Percentiles rank a stretch among this genome's conserved stretches.
phyloP scores from a whole-genome alignment of 1,284 basidiomycete species.

The Microbotryomycetes sp. region DNA sequence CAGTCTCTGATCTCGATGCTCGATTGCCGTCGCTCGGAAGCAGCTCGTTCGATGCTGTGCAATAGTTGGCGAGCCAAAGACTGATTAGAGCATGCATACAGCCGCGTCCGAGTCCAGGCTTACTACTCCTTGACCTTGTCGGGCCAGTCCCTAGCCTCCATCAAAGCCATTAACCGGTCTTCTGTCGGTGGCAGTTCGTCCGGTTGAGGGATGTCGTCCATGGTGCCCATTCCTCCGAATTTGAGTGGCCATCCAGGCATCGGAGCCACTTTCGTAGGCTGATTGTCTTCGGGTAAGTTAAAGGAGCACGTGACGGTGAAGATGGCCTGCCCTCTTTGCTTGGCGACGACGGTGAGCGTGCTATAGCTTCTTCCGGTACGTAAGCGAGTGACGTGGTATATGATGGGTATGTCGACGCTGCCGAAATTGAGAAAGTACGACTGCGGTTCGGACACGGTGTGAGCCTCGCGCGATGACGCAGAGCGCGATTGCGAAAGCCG shows the following conservation, averaged over 20 bases:
- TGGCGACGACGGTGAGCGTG: slow-evolving; percentile 65
- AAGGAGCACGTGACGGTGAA: slow-evolving; percentile 83
- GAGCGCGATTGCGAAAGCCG: background rate
- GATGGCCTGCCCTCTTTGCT: slow-evolving; percentile 65
- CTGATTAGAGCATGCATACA: background rate
- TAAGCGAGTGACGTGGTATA: slow-evolving; percentile 51
- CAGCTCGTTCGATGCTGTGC: slow-evolving; percentile 20
- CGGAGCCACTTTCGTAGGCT: slow-evolving; percentile 38
- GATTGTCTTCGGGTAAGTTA: slow-evolving; percentile 67
- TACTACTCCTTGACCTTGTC: slow-evolving; percentile 31
- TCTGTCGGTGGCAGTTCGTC: slow-evolving; percentile 32
- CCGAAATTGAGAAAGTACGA: slow-evolving; percentile 76
- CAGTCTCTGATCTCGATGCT: slow-evolving; percentile 33
- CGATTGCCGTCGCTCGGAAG: slow-evolving; percentile 30
- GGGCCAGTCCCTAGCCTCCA: slow-evolving; percentile 22
- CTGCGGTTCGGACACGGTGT: slow-evolving; percentile 42
- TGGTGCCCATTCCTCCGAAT: slow-evolving; percentile 49
- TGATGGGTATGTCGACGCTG: slow-evolving; percentile 64
- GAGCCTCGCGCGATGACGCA: slow-evolving; percentile 28
- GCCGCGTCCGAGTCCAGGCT: background rate
- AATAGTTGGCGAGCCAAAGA: background rate
- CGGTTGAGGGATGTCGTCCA: slow-evolving; percentile 23
- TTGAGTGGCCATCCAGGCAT: slow-evolving; percentile 19
- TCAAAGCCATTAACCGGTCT: slow-evolving; percentile 24
- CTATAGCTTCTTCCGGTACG: slow-evolving; percentile 47